Evolutionary conservation across 345 rosid genomes (phyloP).

Genomic region (Leavenworthia alabamica): DNA sequence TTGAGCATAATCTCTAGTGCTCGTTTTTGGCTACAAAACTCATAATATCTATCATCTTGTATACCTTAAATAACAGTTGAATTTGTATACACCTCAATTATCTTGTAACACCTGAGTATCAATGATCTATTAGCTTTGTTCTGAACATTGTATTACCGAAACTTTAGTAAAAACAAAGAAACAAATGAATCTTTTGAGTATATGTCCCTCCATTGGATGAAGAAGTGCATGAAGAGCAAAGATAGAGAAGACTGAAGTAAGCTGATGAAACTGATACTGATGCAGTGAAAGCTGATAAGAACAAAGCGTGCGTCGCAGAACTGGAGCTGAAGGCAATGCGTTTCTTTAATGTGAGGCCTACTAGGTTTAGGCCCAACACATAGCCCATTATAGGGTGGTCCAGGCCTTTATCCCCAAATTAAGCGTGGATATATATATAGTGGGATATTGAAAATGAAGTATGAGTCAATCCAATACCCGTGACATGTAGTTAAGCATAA

Average conservation of each 20-base stretch:
- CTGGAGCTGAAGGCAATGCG: slow-evolving; percentile 70
- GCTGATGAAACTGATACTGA: slow-evolving; percentile 76
- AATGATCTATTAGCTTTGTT: neutral
- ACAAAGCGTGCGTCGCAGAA: slow-evolving; percentile 78
- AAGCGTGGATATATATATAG: slow-evolving; percentile 12
- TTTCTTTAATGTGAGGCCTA: slow-evolving; percentile 31
- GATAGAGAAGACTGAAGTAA: slow-evolving; percentile 82
- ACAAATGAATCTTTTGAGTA: slow-evolving; percentile 6
- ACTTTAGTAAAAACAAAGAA: too few species aligned
- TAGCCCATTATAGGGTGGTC: slow-evolving; percentile 22
- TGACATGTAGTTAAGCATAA: slow-evolving; percentile 27
- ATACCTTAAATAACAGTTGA: neutral
- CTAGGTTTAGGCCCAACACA: slow-evolving; percentile 4
- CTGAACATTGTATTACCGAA: neutral
- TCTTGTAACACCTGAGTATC: slow-evolving; percentile 8
- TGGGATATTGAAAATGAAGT: slow-evolving; percentile 22
- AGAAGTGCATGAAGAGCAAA: slow-evolving; percentile 84
- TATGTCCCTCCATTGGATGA: slow-evolving; percentile 49
- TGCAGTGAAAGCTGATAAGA: slow-evolving; percentile 50
- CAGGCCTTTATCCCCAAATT: neutral
- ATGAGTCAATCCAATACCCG: slow-evolving; percentile 20
- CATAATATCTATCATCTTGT: neutral
- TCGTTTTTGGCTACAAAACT: slow-evolving; percentile 1
- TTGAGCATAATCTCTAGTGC: neutral
- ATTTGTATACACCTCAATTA: neutral